Base-by-base conservation (phyloP, 768 basidiomycete genomes). In the Mycena capillaripes region DNA sequence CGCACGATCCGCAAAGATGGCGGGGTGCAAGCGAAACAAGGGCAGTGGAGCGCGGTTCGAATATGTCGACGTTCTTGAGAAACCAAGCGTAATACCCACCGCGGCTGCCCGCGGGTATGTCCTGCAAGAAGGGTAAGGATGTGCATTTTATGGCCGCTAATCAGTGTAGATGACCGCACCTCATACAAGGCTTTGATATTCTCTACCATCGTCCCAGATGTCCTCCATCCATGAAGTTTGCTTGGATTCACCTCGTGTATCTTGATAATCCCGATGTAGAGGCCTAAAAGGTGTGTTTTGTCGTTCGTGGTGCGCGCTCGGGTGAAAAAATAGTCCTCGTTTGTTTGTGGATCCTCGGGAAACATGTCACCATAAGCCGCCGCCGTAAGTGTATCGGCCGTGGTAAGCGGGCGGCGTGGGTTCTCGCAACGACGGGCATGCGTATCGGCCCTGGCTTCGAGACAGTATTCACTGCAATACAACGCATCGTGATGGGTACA, bases 71-170 rank as follows among this genome's bases (percentile, higher is more conserved):
- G 53, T 82, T 73, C 42, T 78, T 52, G 44, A 79, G 63, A 60
- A 82, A 80, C 81, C 81, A 82, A 8, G 76, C 57, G 34, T 80
- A 81, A 72, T 79, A 79, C 8, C 17, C 65, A 7, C 78, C 81
- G 30, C 76, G 66, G 25, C 11, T 21, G 32, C 36, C 0, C 19
- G 48, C 11, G 16, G 66, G 65, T 4, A 62, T 10, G 11, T 27
- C 7, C 70, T 71, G 50, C 12, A 6, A 55, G 8, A 9, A 44
- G 0, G 3, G 12, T 58, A 36, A 63, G 48, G 12, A 40, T 46
- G 6, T 9, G 19, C n/a, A n/a, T n/a, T n/a, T n/a, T n/a, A n/a
- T n/a, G n/a, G n/a, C n/a, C n/a, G n/a, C n/a, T 46, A 56, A 21
- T 10, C 27, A 14, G 25, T 23, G 42, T 34, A 30, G 42, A 29